These are phyloP conservation scores for Pseudomassariella vexata DNA, from an alignment of 2,329 filamentous ascomycete species.

Conservation along the genomic window DNA sequence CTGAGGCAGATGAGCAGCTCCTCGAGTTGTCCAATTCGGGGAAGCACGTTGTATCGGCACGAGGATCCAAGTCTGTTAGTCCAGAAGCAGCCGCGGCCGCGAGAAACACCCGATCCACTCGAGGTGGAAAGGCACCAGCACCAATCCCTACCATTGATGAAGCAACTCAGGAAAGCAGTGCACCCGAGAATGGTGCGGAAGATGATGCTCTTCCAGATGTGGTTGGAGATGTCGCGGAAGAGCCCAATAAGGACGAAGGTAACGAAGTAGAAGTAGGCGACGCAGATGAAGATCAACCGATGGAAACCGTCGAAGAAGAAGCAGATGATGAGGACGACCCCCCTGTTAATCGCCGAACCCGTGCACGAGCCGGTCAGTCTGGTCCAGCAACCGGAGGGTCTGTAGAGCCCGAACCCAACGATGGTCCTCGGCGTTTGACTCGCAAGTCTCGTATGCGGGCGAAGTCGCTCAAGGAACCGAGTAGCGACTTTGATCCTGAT, in stretches of 20 bases:
- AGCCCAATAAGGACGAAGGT: slow-evolving; percentile 10
- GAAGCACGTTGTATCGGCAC: slow-evolving; percentile 44
- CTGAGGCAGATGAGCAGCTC: slow-evolving; percentile 48
- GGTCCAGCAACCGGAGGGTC: slow-evolving; percentile 12
- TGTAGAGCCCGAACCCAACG: slow-evolving; percentile 17
- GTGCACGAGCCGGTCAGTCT: slow-evolving; percentile 14
- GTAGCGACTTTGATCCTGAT: slow-evolving; percentile 58
- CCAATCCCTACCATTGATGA: slow-evolving; percentile 44
- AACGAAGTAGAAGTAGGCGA: too few relatives aligned
- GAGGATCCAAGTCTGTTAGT: slow-evolving; percentile 47
- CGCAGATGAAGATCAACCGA: slow-evolving; percentile 22
- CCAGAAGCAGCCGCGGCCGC: slow-evolving; percentile 43
- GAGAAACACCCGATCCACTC: slow-evolving; percentile 37
- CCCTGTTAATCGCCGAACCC: slow-evolving; percentile 40
- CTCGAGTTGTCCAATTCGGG: slow-evolving; percentile 57
- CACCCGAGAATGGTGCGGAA: slow-evolving; percentile 22
- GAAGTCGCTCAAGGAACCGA: slow-evolving; percentile 45
- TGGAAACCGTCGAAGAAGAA: slow-evolving; percentile 21
- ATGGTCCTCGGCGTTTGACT: slow-evolving; percentile 41
- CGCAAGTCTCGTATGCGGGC: slow-evolving; percentile 40
- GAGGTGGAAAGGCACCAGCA: slow-evolving; percentile 43
- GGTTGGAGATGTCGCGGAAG: slow-evolving; percentile 11
- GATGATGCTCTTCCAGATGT: slow-evolving; percentile 17
- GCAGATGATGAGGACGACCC: slow-evolving; percentile 43
- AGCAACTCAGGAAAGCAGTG: slow-evolving; percentile 46